Conservation (phyloP, 2,329 filamentous ascomycete species). For the Sporothrix brasiliensis region DNA sequence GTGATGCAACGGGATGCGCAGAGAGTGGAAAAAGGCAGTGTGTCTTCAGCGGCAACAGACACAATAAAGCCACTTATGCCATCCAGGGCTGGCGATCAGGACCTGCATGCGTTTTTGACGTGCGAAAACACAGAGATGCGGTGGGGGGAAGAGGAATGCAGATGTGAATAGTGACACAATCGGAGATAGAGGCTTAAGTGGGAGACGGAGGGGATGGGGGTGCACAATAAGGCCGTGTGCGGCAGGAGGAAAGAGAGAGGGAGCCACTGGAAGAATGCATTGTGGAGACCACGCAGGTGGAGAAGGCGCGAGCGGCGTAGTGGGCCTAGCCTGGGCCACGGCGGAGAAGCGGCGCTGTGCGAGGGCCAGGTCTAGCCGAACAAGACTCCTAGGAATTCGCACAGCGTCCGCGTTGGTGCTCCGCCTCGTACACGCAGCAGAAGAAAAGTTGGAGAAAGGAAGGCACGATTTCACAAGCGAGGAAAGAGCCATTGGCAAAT, state of each 20-base stretch:
- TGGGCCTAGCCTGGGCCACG: neutral
- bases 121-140: neutral
- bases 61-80: slow-evolving; percentile 6
- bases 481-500: slow-evolving; percentile 28
- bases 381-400: neutral
- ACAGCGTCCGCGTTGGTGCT: neutral
- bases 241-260: neutral
- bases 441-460: slow-evolving; percentile 5
- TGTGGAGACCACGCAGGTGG: slow-evolving; percentile 16
- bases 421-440: slow-evolving; percentile 1
- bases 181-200: neutral
- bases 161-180: slow-evolving; percentile 6
- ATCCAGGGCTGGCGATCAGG: slow-evolving; percentile 6
- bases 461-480: neutral
- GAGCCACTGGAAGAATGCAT: neutral
- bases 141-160: slow-evolving; percentile 9
- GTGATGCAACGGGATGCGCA: neutral
- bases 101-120: slow-evolving; percentile 18
- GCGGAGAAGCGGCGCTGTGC: neutral
- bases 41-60: neutral
- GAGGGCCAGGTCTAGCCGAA: slow-evolving; percentile 10
- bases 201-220: neutral
- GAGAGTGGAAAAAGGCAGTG: neutral
- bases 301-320: slow-evolving; percentile 12
- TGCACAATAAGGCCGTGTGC: neutral